Evolutionary conservation across 1,284 basidiomycete species (phyloP).

Genomic region (Puccinia hordei): DNA sequence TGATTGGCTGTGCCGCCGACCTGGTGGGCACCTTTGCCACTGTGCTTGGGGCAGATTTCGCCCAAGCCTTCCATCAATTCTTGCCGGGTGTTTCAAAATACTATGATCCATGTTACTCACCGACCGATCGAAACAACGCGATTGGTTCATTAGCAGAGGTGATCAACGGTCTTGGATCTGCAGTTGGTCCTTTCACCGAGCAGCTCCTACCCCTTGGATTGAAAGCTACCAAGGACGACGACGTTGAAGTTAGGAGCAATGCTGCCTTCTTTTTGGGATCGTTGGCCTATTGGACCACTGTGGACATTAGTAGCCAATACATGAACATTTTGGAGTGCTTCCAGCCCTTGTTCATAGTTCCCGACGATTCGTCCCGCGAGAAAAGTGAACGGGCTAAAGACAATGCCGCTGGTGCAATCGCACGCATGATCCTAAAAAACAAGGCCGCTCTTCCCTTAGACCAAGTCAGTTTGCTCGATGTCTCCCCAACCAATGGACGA

Average conservation of each 20-base stretch:
- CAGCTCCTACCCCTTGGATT: slow-evolving; percentile 78
- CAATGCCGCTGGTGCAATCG: slow-evolving; percentile 91
- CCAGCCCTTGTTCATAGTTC: slow-evolving; percentile 76
- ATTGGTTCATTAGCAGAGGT: slow-evolving; percentile 95
- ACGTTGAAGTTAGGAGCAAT: slow-evolving; percentile 91
- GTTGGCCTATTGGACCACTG: slow-evolving; percentile 80
- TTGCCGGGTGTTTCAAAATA: slow-evolving; percentile 88
- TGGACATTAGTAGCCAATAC: slow-evolving; percentile 83
- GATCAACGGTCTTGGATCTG: slow-evolving; percentile 84
- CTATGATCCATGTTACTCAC: slow-evolving; percentile 67
- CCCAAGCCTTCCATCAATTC: slow-evolving; percentile 80
- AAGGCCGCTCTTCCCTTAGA: slow-evolving; percentile 80
- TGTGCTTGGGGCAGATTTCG: slow-evolving; percentile 81
- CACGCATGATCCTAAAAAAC: slow-evolving; percentile 83
- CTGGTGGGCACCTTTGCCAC: slow-evolving; percentile 87
- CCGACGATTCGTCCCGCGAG: slow-evolving; percentile 67
- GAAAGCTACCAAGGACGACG: slow-evolving; percentile 77
- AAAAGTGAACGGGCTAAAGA: slow-evolving; percentile 79
- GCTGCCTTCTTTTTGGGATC: slow-evolving; percentile 92
- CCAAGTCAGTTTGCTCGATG: slow-evolving; percentile 61
- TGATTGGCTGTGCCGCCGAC: slow-evolving; percentile 91
- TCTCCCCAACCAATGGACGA: too few species aligned
- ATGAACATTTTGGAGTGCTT: slow-evolving; percentile 76
- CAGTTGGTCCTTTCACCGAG: slow-evolving; percentile 82
- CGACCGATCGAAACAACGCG: slow-evolving; percentile 87